A percentile compares a stretch with the other conserved stretches of the same genome.
These are phyloP conservation scores for Eucalyptus decipiens DNA, from an alignment of 345 rosid genomes.

Conservation along the genomic window DNA sequence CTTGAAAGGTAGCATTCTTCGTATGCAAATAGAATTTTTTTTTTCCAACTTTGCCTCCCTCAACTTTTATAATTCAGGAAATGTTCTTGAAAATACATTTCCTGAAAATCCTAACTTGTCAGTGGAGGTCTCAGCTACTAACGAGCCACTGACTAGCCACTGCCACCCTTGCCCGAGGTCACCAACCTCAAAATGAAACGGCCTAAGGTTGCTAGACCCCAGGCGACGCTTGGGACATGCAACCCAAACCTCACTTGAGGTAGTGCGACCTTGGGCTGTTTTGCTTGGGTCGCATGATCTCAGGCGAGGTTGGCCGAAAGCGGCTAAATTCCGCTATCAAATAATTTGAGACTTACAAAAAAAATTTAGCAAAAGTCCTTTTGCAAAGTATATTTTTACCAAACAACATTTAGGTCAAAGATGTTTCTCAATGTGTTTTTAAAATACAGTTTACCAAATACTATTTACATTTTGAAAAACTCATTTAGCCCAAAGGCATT, in stretches of 20 bases:
- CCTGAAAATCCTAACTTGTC: neutral
- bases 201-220: neutral
- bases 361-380: neutral
- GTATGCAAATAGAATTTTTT: too few species aligned
- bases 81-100: neutral
- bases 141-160: neutral
- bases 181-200: neutral
- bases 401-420: neutral
- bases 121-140: neutral
- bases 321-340: too few species aligned
- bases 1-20: neutral
- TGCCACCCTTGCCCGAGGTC: neutral
- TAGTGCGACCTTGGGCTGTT: too few species aligned
- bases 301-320: neutral
- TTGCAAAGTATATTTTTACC: neutral
- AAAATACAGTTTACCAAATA: too few species aligned
- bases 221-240: neutral
- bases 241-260: neutral
- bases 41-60: neutral
- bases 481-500: too few species aligned
- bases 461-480: too few species aligned
- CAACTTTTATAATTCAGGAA: too few species aligned
- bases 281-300: neutral
- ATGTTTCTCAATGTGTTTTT: neutral
- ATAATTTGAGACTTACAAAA: too few species aligned